A percentile compares a stretch with the other conserved stretches of the same genome.
Evolutionary conservation across 352 stramenopile genomes (phyloP).

Genomic region (Phytophthora colocasiae): DNA sequence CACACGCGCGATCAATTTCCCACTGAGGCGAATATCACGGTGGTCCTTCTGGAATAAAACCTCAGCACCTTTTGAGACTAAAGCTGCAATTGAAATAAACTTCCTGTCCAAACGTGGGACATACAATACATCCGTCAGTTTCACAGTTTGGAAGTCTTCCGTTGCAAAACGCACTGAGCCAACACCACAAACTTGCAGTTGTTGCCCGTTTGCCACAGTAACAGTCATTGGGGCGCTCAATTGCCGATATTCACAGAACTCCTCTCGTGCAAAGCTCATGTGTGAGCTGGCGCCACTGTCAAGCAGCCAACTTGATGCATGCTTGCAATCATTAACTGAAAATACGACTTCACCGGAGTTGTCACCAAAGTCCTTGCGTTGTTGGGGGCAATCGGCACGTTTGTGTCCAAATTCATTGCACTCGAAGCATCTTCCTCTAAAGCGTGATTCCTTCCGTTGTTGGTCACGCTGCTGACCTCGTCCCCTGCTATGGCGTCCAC

Average conservation of each 20-base stretch:
- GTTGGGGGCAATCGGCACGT: too few relatives aligned
- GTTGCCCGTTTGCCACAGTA: not conserved
- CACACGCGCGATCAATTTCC: not conserved
- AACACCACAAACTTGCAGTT: not conserved
- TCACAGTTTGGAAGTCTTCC: not conserved
- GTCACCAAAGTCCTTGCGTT: too few relatives aligned
- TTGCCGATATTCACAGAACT: not conserved
- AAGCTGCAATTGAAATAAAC: not conserved
- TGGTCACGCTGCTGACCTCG: too few relatives aligned
- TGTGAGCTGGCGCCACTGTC: constrained; percentile 15
- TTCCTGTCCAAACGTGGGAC: not conserved
- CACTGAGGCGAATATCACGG: not conserved
- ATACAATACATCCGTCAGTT: not conserved
- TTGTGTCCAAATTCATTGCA: not conserved
- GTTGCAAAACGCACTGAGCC: not conserved
- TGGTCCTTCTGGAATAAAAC: not conserved
- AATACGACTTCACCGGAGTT: too few relatives aligned
- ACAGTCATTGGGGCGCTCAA: not conserved
- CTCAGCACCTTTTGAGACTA: not conserved
- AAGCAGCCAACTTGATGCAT: constrained; percentile 11
- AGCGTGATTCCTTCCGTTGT: too few relatives aligned
- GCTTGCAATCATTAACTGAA: too few relatives aligned
- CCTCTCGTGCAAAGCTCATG: not conserved
- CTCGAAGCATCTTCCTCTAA: too few relatives aligned
- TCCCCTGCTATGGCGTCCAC: too few relatives aligned